Evolutionary conservation across 257 asterid genomes (phyloP).

Genomic region (Cinchona pubescens): DNA sequence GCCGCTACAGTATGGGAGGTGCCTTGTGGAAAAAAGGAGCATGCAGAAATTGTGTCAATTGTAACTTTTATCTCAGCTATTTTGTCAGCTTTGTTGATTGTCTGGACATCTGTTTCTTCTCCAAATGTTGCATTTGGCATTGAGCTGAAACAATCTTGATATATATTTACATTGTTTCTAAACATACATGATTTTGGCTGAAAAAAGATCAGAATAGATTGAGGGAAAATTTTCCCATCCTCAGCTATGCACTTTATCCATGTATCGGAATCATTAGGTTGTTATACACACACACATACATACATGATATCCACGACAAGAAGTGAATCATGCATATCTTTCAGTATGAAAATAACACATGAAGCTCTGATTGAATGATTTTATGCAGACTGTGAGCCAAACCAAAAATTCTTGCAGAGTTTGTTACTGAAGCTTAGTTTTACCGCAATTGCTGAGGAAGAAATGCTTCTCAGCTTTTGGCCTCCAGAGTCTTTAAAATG

Average conservation of each 20-base stretch:
- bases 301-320: neutral
- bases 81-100: conserved; percentile 49
- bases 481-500: neutral
- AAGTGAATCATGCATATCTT: neutral
- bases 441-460: neutral
- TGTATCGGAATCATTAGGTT: neutral
- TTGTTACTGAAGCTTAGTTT: too few species aligned
- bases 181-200: neutral
- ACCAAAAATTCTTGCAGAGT: neutral
- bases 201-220: neutral
- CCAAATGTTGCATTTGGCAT: conserved; percentile 18
- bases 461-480: neutral
- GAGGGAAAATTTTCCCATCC: neutral
- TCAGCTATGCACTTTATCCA: neutral
- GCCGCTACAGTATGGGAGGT: conserved; percentile 53
- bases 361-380: neutral
- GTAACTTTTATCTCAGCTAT: conserved; percentile 63
- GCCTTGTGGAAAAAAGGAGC: conserved; percentile 71
- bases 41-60: conserved; percentile 48
- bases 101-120: conserved; percentile 41
- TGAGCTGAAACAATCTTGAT: conserved; percentile 29
- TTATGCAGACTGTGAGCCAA: neutral
- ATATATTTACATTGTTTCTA: neutral
- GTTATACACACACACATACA: too few species aligned
- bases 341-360: neutral